Base-by-base conservation (phyloP, 345 rosid species). In the Durio zibethinus region DNA sequence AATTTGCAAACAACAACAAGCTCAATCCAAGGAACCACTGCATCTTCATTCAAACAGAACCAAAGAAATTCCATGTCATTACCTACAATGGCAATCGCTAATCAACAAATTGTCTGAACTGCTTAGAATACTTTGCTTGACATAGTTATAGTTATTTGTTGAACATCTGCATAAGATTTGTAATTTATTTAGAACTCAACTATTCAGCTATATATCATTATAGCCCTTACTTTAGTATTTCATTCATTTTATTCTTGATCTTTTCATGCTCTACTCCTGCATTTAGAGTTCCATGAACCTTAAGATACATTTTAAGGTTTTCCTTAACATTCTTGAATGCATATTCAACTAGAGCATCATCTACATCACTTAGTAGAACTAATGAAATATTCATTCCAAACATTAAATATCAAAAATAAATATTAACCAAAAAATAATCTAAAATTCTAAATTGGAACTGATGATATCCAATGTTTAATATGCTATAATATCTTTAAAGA, bases 241-340 rank as follows among this genome's bases (percentile, higher is more conserved):
- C 98, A 27, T 84, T 90, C 85, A 93, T 83, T 83, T 87, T 92
- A 74, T 79, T 88, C 81, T 78, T 87, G 63, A 93, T 82, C 85
- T 92, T 96, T 75, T 86, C 93, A 16, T 63, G 89, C 80, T 93
- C 97, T 54, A 88, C 91, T 78, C 86, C 87, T 43, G 86, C 65
- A 77, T 89, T 86, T 14, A 93, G 83, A 70, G 84, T 77, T 74
- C 98, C 94, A 25, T 91, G 84, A 65, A 88, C 94, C 88, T 89
- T 81, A 1, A 96, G 92, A 86, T 96, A 93, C 59, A 93, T 91
- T 79, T 84, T 87, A 65, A 96, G 89, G 85, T 89, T 88, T 83
- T 91, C 98, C 33, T 93, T 90, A 18, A 96, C 97, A 5, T 88
- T 91, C 88, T 91, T 94, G 47, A 96, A 89, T 1, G 90, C 88